Base-by-base conservation (phyloP, 345 rosid genomes). In the Sisymbrium irio region DNA sequence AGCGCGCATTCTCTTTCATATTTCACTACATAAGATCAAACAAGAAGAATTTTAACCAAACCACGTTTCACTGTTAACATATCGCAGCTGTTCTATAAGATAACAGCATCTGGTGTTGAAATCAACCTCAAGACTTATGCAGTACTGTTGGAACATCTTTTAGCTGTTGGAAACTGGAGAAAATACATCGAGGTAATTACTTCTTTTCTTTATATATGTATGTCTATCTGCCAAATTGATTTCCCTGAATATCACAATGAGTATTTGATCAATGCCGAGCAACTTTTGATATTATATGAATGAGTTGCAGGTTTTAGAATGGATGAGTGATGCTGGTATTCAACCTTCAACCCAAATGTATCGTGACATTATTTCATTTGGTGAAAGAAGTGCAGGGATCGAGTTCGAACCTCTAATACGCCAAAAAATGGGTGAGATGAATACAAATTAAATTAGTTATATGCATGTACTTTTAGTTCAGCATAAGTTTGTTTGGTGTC, bases 121-220 rank as follows among this genome's bases (percentile, higher is more conserved):
- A 77, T 82, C 68, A 86, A 87, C 82, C 68, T 82, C 76, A 80
- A 46, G 47, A 89, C 91, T 75, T 88, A 84, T 63, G 80, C 85
- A 35, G 70, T 88, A 65, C 70, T 88, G 81, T 76, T 94, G 86
- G 79, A 84, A 80, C 89, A 86, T 83, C 92, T 89, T 73, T 73
- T 94, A 82, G 87, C 87, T 49, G 78, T 77, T 67, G 97, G 93
- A 59, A 91, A 87, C 79, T 91, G 97, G 98, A 92, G 96, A 76
- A 94, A 94, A 78, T 94, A 91, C 83, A 77, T 94, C 1, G 98
- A 94, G 98, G 97, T 89, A 77, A 68, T 22, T 3, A 2, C 51
- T 1, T 44, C 3, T 25, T 40, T 49, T 0, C 0, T 50, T 35
- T 18, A n/a, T n/a, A n/a, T 32, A 0, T 1, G 1, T 6, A 4